phyloP scores from a whole-genome alignment of 441 rosid genomes.

The Gossypium gossypioides region DNA sequence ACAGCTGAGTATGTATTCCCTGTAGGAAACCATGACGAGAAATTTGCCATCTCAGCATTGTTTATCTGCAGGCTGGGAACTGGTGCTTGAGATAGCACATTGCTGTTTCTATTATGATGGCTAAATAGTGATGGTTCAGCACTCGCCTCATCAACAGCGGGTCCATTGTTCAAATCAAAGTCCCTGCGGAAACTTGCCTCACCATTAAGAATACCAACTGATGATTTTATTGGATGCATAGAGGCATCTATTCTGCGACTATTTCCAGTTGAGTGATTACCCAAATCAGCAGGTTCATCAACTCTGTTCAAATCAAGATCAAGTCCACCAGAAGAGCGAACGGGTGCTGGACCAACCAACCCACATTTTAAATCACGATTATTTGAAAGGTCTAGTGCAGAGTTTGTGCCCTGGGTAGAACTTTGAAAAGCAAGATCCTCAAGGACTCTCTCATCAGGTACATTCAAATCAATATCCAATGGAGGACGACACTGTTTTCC shows the following conservation, averaged over 20 bases:
- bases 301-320: conserved; percentile 78
- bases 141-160: conserved; percentile 45
- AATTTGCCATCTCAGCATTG: conserved; percentile 39
- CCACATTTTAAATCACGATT: conserved; percentile 22
- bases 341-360: conserved; percentile 25
- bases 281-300: conserved; percentile 50
- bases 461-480: conserved; percentile 74
- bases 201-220: conserved; percentile 32
- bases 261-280: conserved; percentile 30
- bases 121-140: conserved; percentile 38
- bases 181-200: conserved; percentile 38
- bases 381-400: conserved; percentile 21
- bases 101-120: conserved; percentile 41
- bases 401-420: conserved; percentile 28
- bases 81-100: conserved; percentile 33
- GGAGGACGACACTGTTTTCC: conserved; percentile 44
- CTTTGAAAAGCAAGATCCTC: conserved; percentile 55
- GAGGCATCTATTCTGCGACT: conserved; percentile 29
- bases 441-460: conserved; percentile 63
- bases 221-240: conserved; percentile 27
- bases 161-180: conserved; percentile 92
- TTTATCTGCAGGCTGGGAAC: conserved; percentile 40
- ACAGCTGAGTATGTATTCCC: conserved; percentile 46
- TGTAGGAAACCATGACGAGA: conserved; percentile 59
- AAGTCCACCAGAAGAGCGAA: conserved; percentile 47